Base-by-base conservation (phyloP, 2,329 filamentous ascomycete species). In the Aspergillus pseudoviridinutans region DNA sequence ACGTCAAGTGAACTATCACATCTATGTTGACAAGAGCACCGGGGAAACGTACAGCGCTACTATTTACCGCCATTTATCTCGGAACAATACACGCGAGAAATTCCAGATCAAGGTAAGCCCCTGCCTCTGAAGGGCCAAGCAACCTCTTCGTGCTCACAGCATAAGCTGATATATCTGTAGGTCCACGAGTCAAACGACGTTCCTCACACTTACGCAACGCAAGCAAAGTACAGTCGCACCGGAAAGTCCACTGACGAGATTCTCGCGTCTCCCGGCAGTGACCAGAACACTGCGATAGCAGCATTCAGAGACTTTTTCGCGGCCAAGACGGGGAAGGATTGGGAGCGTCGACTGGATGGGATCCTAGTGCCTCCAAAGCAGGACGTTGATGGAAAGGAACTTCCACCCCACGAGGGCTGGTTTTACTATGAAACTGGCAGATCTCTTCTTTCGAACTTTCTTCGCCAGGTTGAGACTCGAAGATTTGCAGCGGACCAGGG, bases 11-110 rank as follows among this genome's bases (percentile, higher is more conserved):
- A 76, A 84, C n/a, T 84, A 86, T 66, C 85, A 85, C 58, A 71
- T 89, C 59, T 91, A 88, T 71, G 74, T 72, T 20, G 90, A 94
- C 68, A 55, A 66, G 3, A 81, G 49, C 14, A 66, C 81, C 0
- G 82, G 80, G 50, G 90, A 91, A 68, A 71, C 77, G 3, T 91
- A 91, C 73, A 79, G 86, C 54, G 74, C 90, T 57, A 78, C 79
- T 0, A 74, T 94, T 14, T 80, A 80, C 2, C 83, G 88, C 69
- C 67, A 68, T 82, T 73, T 71, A 79, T 68, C 42, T 71, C 59
- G 4, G 75, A 77, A 51, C 10, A 81, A 82, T 42, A 67, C 73
- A 0, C 82, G 83, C 47, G 84, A 91, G 66, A 84, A 81, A 35
- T 87, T 84, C 44, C 75, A 78, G 0, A 71, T 90, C 2, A 82